Evolutionary conservation across 73 alveolate genomes (phyloP).

Genomic region (Tetrahymena borealis): DNA sequence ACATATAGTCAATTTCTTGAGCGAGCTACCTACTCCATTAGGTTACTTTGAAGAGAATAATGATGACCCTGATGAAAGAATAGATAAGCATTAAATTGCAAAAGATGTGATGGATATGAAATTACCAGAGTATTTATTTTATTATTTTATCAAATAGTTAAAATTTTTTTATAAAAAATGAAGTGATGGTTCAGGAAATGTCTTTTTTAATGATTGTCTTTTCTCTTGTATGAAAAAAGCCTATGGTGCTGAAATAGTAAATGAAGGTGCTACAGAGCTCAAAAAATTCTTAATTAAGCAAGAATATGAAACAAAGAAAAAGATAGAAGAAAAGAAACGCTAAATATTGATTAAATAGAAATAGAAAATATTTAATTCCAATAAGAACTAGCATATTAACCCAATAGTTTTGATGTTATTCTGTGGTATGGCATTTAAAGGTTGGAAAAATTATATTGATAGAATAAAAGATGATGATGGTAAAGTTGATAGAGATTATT

Average conservation of each 20-base stretch:
- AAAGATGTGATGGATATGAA: neutral
- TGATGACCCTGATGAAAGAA: too few relatives aligned
- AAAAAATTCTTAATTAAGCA: neutral
- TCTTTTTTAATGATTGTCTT: neutral
- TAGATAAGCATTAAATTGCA: too few relatives aligned
- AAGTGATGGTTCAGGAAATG: neutral
- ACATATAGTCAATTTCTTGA: constrained; percentile 41
- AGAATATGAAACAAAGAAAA: neutral
- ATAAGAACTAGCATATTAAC: neutral
- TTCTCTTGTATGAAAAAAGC: neutral
- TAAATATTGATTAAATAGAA: neutral
- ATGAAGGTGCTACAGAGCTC: neutral
- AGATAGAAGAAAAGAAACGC: neutral
- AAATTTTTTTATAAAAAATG: too few relatives aligned
- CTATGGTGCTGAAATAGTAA: neutral
- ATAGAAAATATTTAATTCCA: neutral
- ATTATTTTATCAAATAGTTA: too few relatives aligned
- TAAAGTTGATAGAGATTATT: neutral
- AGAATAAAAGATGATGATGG: neutral
- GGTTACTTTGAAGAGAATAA: constrained; percentile 2
- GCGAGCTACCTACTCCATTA: constrained; percentile 38
- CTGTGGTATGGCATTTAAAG: neutral
- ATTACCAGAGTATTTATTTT: neutral
- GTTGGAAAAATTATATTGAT: neutral
- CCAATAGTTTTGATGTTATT: neutral